Evolutionary conservation across 169 alveolate species (phyloP), one percentile per base, ranked within the genome.

Genomic region (Eimeria falciformis): DNA sequence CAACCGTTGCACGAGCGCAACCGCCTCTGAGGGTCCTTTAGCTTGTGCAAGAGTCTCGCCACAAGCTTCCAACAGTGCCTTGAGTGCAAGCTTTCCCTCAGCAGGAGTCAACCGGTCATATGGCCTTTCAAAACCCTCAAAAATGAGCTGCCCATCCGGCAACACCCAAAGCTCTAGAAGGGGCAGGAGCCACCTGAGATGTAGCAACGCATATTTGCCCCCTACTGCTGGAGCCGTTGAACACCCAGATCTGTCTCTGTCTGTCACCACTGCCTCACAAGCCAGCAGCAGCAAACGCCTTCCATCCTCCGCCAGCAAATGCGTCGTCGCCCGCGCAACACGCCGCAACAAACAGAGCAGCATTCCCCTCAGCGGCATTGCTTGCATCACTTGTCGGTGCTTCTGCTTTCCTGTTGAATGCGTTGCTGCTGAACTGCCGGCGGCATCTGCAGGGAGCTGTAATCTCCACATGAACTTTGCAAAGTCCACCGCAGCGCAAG

Each of bases 201-300:
- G 88, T 11, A 11, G 33, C 71, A 14, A n/a, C 9, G 18, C 29
- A 25, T 23, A 17, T 12, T 29, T 50, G 4, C 73, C 47, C 53
- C 66, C 47, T 1, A 40, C 14, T 29, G 50, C 73, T 79, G 21
- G 50, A 27, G 88, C 71, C 53, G 53, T 43, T 14, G 29, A 29
- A 62, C 73, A 62, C 11, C 37, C 11, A n/a, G 5, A 14, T 21
- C 18, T 50, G 73, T 62, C 73, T 9, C 53, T 79, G 18, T 71
- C 47, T 23, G 40, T 27, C 29, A 79, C 56, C 50, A 79, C 55
- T 9, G 56, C 23, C 29, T 79, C 73, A n/a, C 73, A 58, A 2
- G 88, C 88, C 88, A 79, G 33, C 27, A 79, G 71, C 88, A 79
- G 71, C 88, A 79, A 53, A 17, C 73, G 88, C 33, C 55, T 3